Conservation (phyloP, 805 yeast species). For the Starmerella scarabaei region DNA sequence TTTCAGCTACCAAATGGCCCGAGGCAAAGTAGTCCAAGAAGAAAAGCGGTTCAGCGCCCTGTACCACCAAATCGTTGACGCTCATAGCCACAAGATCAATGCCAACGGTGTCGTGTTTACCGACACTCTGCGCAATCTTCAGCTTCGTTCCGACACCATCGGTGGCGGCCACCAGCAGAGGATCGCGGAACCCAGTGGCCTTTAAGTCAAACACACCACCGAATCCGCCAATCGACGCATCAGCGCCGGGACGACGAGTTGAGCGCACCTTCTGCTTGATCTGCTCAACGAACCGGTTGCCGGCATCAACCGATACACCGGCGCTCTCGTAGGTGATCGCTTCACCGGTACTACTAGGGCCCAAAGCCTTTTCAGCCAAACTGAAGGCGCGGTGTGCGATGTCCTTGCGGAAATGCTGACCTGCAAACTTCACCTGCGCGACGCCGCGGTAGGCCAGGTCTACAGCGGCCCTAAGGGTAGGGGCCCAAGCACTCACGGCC, state of each 20-base stretch:
- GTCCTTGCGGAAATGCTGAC: conserved; percentile 77
- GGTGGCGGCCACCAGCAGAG: conserved; percentile 87
- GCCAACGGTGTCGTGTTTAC: conserved; percentile 94
- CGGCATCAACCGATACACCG: conserved; percentile 96
- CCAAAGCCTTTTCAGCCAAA: conserved; percentile 28
- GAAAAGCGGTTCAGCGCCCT: conserved; percentile 96
- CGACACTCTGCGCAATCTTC: conserved; percentile 79
- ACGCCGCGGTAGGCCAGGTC: conserved; percentile 78
- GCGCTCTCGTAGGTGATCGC: conserved; percentile 79
- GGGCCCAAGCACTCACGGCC: conserved; percentile 80
- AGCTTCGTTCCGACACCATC: conserved; percentile 99
- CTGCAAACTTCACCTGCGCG: conserved; percentile 53
- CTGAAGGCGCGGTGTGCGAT: conserved; percentile 95
- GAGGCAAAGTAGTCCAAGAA: conserved; percentile 95
- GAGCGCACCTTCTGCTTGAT: conserved; percentile 85
- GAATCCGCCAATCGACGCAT: conserved; percentile 96
- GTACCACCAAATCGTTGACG: conserved; percentile 93
- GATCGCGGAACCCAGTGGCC: conserved; percentile 68
- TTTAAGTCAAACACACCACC: conserved; percentile 92
- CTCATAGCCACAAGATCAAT: conserved; percentile 98
- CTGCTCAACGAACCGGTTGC: conserved; percentile 77
- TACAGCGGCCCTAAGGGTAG: conserved; percentile 66
- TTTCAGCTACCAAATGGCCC: conserved; percentile 70
- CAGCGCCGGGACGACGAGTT: conserved; percentile 91
- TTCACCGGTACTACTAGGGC: conserved; percentile 24